phyloP scores from a whole-genome alignment of 257 asterid genomes.

The Lycium barbarum region DNA sequence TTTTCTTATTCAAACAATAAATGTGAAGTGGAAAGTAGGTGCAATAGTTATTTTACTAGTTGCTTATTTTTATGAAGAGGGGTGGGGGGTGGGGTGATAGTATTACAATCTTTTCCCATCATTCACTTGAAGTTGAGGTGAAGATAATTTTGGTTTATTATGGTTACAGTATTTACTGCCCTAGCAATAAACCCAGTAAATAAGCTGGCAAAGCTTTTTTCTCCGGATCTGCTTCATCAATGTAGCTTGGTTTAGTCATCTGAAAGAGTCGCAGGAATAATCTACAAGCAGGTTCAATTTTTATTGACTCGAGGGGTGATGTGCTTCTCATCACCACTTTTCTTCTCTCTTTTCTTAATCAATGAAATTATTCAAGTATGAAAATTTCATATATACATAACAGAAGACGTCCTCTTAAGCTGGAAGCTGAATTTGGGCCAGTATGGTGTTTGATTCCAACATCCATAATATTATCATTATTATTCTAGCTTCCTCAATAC shows the following conservation, averaged over 20 bases:
- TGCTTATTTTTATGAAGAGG: neutral
- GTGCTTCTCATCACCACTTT: slow-evolving; percentile 17
- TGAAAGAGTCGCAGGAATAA: neutral
- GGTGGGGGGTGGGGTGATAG: neutral
- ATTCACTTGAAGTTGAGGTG: neutral
- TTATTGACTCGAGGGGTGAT: neutral
- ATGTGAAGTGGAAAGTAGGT: neutral
- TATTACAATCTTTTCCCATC: neutral
- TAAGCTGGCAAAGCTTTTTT: neutral
- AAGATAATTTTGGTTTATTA: neutral
- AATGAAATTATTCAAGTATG: slow-evolving; percentile 20
- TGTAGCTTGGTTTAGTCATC: neutral
- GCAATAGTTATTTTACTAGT: neutral
- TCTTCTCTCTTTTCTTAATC: neutral
- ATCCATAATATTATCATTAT: slow-evolving; percentile 15
- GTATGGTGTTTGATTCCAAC: slow-evolving; percentile 18
- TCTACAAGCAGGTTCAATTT: neutral
- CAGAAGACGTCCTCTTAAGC: slow-evolving; percentile 12
- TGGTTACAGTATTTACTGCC: neutral
- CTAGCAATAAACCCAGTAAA: neutral
- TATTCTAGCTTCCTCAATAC: neutral
- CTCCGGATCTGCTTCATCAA: neutral
- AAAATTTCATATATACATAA: neutral
- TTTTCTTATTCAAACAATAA: neutral
- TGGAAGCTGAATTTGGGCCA: slow-evolving; percentile 8